These are phyloP conservation scores for Ophiosphaerella korrae DNA, from an alignment of 2,329 filamentous ascomycete species.

Conservation along the genomic window DNA sequence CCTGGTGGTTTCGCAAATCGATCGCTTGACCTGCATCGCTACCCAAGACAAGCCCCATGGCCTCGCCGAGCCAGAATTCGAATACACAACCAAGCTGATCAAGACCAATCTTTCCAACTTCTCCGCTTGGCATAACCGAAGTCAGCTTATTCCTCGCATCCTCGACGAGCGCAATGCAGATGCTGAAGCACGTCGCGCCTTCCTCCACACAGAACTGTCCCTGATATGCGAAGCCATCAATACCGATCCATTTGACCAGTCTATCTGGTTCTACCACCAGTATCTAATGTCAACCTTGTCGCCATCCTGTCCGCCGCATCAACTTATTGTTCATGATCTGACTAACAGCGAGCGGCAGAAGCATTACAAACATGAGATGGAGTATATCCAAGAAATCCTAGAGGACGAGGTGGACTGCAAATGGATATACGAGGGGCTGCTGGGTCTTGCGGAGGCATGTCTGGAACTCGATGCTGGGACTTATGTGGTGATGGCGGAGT, in stretches of 20 bases:
- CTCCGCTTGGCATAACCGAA: slow-evolving; percentile 93
- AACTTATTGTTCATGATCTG: slow-evolving; percentile 69
- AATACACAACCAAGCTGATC: slow-evolving; percentile 91
- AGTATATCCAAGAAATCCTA: slow-evolving; percentile 72
- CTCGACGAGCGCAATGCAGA: slow-evolving; percentile 72
- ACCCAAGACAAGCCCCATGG: slow-evolving; percentile 46
- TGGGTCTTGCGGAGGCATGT: slow-evolving; percentile 73
- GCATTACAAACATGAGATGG: slow-evolving; percentile 73
- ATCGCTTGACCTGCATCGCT: slow-evolving; percentile 54
- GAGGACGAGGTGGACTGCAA: slow-evolving; percentile 75
- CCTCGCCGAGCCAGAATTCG: slow-evolving; percentile 80
- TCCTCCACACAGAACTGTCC: slow-evolving; percentile 78
- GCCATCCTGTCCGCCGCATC: slow-evolving; percentile 57
- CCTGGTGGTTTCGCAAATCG: slow-evolving; percentile 75
- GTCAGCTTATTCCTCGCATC: slow-evolving; percentile 78
- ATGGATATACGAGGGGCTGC: slow-evolving; percentile 86
- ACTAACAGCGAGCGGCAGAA: slow-evolving; percentile 63
- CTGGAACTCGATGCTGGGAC: slow-evolving; percentile 54
- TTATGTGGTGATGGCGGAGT: slow-evolving; percentile 48
- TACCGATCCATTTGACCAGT: slow-evolving; percentile 91
- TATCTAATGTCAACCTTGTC: slow-evolving; percentile 72
- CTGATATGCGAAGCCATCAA: slow-evolving; percentile 79
- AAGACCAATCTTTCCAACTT: slow-evolving; percentile 87
- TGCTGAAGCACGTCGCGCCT: slow-evolving; percentile 64
- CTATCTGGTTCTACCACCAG: slow-evolving; percentile 95